Conservation (phyloP, 2,329 filamentous ascomycete genomes). For the Fusarium caatingaense region DNA sequence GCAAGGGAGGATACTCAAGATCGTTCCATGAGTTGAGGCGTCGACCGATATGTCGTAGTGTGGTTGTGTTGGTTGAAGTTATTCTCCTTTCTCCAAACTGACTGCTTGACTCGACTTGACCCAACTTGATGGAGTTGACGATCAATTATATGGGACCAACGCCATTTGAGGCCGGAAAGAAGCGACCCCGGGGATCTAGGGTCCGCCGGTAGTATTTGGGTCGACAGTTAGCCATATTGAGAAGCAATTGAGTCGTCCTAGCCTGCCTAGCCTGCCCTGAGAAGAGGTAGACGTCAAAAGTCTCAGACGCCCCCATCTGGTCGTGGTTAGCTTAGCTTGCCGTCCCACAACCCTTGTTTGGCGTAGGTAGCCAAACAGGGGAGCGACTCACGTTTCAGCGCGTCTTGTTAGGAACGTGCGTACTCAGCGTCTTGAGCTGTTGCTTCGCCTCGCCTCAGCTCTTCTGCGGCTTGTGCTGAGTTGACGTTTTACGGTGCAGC, state of each 20-base stretch:
- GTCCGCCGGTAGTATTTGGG: conserved; percentile 12
- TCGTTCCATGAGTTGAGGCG: conserved; percentile 18
- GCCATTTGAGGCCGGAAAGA: conserved; percentile 39
- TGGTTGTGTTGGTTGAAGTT: conserved; percentile 22
- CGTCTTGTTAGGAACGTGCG: conserved; percentile 37
- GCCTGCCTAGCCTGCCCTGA: conserved; percentile 28
- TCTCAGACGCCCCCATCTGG: conserved; percentile 29
- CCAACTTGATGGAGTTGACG: conserved; percentile 17
- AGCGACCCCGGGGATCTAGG: conserved; percentile 32
- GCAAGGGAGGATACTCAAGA: conserved; percentile 31
- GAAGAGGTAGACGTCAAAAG: conserved; percentile 31
- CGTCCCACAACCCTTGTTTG: conserved; percentile 32
- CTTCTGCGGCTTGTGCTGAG: conserved; percentile 8
- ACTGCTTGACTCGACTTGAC: conserved; percentile 13
- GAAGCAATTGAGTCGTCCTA: conserved; percentile 24
- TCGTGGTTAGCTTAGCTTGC: conserved; percentile 17
- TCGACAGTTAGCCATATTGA: conserved; percentile 35
- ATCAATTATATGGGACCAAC: conserved; percentile 31
- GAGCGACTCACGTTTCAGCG: conserved; percentile 49
- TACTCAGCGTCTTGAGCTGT: conserved; percentile 16
- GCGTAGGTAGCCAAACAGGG: conserved; percentile 42
- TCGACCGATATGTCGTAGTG: conserved; percentile 27
- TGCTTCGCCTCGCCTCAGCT: conserved; percentile 21
- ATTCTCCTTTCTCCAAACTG: conserved; percentile 26
- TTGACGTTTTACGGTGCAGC: conserved; percentile 28